These are phyloP conservation scores for Papilionanthe hybrid DNA, from an alignment of 116 monocot genomes.

Conservation along the genomic window DNA sequence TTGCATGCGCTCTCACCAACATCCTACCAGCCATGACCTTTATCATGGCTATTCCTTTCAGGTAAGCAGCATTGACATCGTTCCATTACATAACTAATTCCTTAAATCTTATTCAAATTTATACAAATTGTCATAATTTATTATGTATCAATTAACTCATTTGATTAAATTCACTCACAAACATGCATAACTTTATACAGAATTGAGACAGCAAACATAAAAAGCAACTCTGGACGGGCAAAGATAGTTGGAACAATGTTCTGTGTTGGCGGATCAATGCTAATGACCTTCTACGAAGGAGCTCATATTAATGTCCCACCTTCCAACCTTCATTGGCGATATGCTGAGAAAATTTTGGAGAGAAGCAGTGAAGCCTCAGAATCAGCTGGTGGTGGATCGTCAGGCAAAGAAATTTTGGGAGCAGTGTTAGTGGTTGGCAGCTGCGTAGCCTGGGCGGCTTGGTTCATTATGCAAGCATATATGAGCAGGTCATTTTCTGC, in stretches of 20 bases:
- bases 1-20: too few species aligned
- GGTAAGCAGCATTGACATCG: too few species aligned
- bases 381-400: neutral
- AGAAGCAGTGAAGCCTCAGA: constrained; percentile 34
- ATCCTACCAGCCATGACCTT: too few species aligned
- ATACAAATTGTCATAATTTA: too few species aligned
- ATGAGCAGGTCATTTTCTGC: constrained; percentile 55
- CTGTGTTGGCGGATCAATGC: constrained; percentile 78
- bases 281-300: constrained; percentile 93
- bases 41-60: too few species aligned
- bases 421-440: constrained; percentile 55
- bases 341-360: constrained; percentile 34
- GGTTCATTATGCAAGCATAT: constrained; percentile 77
- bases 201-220: constrained; percentile 60
- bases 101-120: too few species aligned
- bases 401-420: constrained; percentile 30
- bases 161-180: too few species aligned
- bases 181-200: constrained; percentile 5
- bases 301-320: constrained; percentile 31
- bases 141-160: too few species aligned
- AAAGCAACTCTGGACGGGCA: constrained; percentile 36
- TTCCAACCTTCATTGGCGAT: constrained; percentile 65
- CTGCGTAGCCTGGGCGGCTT: constrained; percentile 59
- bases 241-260: constrained; percentile 58
- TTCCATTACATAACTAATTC: too few species aligned